These are phyloP conservation scores for Cryptosporidium sp. DNA, from an alignment of 169 alveolate genomes.

Conservation along the genomic window DNA sequence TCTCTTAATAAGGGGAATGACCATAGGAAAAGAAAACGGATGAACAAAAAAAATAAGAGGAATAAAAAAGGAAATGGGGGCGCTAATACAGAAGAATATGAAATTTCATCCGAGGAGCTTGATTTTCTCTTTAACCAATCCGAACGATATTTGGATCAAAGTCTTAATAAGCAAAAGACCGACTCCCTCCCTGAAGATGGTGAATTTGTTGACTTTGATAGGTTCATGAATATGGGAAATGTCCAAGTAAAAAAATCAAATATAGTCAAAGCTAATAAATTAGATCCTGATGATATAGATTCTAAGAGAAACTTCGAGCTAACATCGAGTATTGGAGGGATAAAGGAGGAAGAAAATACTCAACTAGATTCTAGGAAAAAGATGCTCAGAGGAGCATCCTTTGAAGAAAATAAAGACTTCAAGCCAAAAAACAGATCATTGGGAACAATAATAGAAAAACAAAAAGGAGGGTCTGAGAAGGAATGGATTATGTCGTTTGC, in stretches of 20 bases:
- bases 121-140: neutral
- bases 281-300: neutral
- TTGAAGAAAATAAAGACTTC: neutral
- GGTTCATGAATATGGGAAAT: neutral
- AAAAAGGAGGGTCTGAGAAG: neutral
- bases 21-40: neutral
- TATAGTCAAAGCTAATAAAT: neutral
- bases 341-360: neutral
- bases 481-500: conserved; percentile 70
- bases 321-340: too few species aligned
- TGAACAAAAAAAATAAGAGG: neutral
- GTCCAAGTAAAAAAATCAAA: neutral
- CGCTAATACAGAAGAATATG: neutral
- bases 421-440: neutral
- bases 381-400: conserved; percentile 4
- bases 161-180: neutral
- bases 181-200: neutral
- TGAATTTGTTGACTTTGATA: neutral
- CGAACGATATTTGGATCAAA: neutral
- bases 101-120: conserved; percentile 5
- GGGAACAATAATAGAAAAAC: neutral
- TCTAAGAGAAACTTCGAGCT: too few species aligned
- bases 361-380: neutral
- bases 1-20: neutral
- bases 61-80: neutral